A percentile compares a stretch with the other conserved stretches of the same genome.
Evolutionary conservation across 2,329 filamentous ascomycete species (phyloP).

Genomic region (Tolypocladium inflatum): DNA sequence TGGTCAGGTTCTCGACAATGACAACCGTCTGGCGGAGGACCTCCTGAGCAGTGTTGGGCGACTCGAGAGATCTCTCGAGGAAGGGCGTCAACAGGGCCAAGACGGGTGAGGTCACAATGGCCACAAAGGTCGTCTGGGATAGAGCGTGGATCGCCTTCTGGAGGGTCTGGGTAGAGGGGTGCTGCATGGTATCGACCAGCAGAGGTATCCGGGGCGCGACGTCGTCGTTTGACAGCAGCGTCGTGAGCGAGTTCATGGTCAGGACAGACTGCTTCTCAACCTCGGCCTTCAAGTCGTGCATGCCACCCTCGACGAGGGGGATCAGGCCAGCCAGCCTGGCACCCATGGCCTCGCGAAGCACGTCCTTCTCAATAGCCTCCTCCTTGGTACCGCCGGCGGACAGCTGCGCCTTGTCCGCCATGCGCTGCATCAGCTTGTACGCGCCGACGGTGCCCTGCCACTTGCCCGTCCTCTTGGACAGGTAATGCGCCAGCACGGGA

Average conservation of each 20-base stretch:
- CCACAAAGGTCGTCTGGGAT: slow-evolving; percentile 97
- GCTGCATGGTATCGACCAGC: slow-evolving; percentile 88
- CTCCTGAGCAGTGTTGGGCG: slow-evolving; percentile 82
- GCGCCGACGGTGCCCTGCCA: slow-evolving; percentile 95
- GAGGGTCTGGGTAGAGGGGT: slow-evolving; percentile 77
- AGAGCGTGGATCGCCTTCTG: slow-evolving; percentile 96
- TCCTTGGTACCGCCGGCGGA: slow-evolving; percentile 69
- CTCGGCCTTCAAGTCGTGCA: slow-evolving; percentile 93
- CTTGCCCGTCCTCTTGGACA: slow-evolving; percentile 79
- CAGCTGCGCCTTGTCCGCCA: slow-evolving; percentile 91
- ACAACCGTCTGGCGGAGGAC: slow-evolving; percentile 92
- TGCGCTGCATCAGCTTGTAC: slow-evolving; percentile 74
- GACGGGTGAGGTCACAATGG: slow-evolving; percentile 89
- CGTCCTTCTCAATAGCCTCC: slow-evolving; percentile 77
- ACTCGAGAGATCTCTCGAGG: slow-evolving; percentile 88
- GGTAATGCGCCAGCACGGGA: slow-evolving; percentile 64
- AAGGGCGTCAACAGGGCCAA: slow-evolving; percentile 90
- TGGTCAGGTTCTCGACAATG: slow-evolving; percentile 95
- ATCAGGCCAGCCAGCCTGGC: slow-evolving; percentile 79
- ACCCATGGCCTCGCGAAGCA: slow-evolving; percentile 85
- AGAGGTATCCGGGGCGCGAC: slow-evolving; percentile 86
- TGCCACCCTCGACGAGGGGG: slow-evolving; percentile 80
- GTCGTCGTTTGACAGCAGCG: slow-evolving; percentile 91
- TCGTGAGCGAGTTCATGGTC: slow-evolving; percentile 85
- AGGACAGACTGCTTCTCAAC: slow-evolving; percentile 81